Conservation (phyloP, 805 yeast genomes). For the Scheffersomyces coipomensis region DNA sequence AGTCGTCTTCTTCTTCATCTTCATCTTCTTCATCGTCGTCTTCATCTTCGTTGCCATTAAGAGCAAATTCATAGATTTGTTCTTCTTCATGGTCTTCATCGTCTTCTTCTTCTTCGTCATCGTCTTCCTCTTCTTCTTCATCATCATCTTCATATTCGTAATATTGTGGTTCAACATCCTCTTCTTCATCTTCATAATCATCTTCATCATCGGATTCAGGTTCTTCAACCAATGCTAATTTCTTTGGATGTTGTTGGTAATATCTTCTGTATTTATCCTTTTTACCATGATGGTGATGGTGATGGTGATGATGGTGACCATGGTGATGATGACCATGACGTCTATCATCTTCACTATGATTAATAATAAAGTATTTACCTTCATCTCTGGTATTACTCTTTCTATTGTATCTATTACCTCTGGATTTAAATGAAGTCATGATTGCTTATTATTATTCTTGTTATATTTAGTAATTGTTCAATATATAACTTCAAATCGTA, state of each 20-base stretch:
- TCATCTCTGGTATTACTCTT: conserved; percentile 7
- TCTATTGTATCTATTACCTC: conserved; percentile 18
- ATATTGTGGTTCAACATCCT: conserved; percentile 10
- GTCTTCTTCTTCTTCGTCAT: conserved; percentile 5
- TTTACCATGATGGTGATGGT: not conserved
- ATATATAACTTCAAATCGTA: no score
- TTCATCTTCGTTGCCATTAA: conserved; percentile 6
- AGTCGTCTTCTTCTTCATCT: conserved; percentile 18
- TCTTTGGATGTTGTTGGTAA: conserved; percentile 32
- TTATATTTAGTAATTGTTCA: no score
- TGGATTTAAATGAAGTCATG: conserved; percentile 14
- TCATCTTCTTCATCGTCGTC: conserved; percentile 25
- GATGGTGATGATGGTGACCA: not conserved
- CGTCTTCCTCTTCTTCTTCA: conserved; percentile 5
- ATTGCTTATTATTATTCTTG: not conserved
- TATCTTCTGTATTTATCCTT: conserved; percentile 26
- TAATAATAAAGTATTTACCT: not conserved
- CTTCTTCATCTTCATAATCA: conserved; percentile 18
- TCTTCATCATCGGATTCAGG: conserved; percentile 36
- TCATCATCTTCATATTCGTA: conserved; percentile 10
- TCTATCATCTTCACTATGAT: not conserved
- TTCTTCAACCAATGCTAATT: conserved; percentile 42
- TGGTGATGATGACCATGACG: not conserved
- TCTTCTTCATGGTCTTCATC: conserved; percentile 20
- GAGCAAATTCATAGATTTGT: conserved; percentile 10